Percentiles rank a stretch among this genome's conserved stretches.
Evolutionary conservation across 495 filamentous ascomycete genomes (phyloP).

Genomic region (Aspergillus sclerotiicarbonarius): DNA sequence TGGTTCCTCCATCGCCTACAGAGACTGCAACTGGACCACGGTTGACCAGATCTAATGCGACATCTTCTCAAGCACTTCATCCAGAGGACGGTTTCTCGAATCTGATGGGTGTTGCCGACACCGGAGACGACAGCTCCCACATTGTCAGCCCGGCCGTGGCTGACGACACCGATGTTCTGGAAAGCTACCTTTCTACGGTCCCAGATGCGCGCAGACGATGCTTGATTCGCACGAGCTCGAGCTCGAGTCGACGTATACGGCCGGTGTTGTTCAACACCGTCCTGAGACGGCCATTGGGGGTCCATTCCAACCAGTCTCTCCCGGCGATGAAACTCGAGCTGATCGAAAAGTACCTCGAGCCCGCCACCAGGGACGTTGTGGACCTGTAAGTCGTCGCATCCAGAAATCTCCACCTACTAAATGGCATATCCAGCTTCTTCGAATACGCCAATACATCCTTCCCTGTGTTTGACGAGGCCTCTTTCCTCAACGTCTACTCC

Average conservation of each 20-base stretch:
- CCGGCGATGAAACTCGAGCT: slow-evolving; percentile 34
- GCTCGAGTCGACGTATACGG: slow-evolving; percentile 41
- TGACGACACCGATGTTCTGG: slow-evolving; percentile 31
- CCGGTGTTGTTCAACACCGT: slow-evolving; percentile 59
- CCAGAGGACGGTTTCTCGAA: slow-evolving; percentile 4
- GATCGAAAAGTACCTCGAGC: slow-evolving; percentile 39
- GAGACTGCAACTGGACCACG: not conserved
- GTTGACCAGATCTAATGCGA: not conserved
- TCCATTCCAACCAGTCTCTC: slow-evolving; percentile 24
- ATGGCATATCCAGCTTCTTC: slow-evolving; percentile 32
- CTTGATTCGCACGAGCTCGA: slow-evolving; percentile 25
- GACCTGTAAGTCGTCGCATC: slow-evolving; percentile 24
- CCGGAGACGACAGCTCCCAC: slow-evolving; percentile 23
- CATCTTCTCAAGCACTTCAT: too few relatives aligned
- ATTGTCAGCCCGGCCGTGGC: slow-evolving; percentile 35
- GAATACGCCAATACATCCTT: slow-evolving; percentile 35
- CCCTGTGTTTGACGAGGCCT: slow-evolving; percentile 37
- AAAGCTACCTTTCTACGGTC: slow-evolving; percentile 27
- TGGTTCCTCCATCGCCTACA: not conserved
- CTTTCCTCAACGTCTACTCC: slow-evolving; percentile 23
- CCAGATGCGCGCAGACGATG: slow-evolving; percentile 24
- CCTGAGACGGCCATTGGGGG: slow-evolving; percentile 41
- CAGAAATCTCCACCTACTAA: not conserved
- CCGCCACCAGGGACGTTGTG: slow-evolving; percentile 29
- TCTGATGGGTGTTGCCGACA: slow-evolving; percentile 19